Base-by-base conservation (phyloP, 1,284 basidiomycete genomes). In the Naganishia albida region DNA sequence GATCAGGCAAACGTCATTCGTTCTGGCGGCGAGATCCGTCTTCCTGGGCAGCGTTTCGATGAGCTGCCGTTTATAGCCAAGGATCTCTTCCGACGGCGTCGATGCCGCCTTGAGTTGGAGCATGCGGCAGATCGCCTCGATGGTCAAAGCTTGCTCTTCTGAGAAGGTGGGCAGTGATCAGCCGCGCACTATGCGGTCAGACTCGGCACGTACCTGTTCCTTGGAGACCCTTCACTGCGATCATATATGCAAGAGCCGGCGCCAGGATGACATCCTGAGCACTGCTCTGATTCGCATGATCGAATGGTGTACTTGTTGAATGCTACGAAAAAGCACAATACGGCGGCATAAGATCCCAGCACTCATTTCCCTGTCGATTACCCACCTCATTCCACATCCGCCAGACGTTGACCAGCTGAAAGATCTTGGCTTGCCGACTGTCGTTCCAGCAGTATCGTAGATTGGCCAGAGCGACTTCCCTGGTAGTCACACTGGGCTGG, bases 311-410 rank as follows among this genome's bases (percentile, higher is more conserved):
- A 38, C 18, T 34, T 6, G 28, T 20, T 12, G 51, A 23, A 20
- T 39, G 16, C 51, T 53, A 30, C 3, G 23, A 51, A 7, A 15
- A 18, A 51, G 49, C 1, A 34, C 18, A 12, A 23, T 49, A 7
- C 12, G 26, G 16, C 18, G 3, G 28, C 18, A 25, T 16, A 28
- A 18, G 18, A 18, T 34, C 15, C 25, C 16, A 28, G 15, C 8
- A 6, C 25, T 18, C 13, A 12, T 13, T 6, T 48, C 1, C 15
- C 46, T n/a, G 4, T 15, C 20, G n/a, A 40, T 4, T 13, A 42
- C 44, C 38, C 34, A 49, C 56, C 56, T 60, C 30, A 26, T 60
- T 60, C 56, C 56, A 60, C 46, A 60, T 60, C 8, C 46, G 44
- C 56, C 56, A 60, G 3, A 60, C 56, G 25, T 38, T 60, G 12